phyloP scores from a whole-genome alignment of 2,329 filamentous ascomycete species.

The Paraconiothyrium sp. region DNA sequence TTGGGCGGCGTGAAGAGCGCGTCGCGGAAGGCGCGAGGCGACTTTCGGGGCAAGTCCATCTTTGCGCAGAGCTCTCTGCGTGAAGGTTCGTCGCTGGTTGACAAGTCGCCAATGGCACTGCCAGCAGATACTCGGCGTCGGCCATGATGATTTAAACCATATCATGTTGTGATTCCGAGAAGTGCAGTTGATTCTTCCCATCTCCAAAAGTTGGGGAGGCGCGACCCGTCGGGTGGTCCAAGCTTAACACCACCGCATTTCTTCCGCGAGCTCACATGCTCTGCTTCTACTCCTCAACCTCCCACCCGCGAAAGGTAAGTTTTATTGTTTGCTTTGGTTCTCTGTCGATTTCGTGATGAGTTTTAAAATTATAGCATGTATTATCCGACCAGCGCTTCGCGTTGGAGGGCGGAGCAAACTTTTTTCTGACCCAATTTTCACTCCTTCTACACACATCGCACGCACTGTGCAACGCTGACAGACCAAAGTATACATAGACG shows the following conservation, averaged over 20 bases:
- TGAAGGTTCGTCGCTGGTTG: slow-evolving; percentile 12
- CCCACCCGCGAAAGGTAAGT: slow-evolving; percentile 31
- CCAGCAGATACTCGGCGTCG: slow-evolving; percentile 32
- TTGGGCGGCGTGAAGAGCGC: slow-evolving; percentile 34
- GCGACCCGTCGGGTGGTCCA: slow-evolving; percentile 18
- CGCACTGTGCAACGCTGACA: slow-evolving; percentile 27
- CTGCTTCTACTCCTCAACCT: slow-evolving; percentile 19
- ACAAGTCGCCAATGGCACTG: slow-evolving; percentile 37
- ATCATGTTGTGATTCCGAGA: slow-evolving; percentile 3
- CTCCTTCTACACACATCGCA: not conserved
- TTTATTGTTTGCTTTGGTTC: not conserved
- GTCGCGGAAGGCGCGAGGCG: slow-evolving; percentile 22
- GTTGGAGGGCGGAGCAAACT: slow-evolving; percentile 42
- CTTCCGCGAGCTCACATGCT: slow-evolving; percentile 32
- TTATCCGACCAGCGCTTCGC: slow-evolving; percentile 55
- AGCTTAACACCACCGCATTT: slow-evolving; percentile 29
- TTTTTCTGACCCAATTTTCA: slow-evolving; percentile 42
- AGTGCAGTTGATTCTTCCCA: slow-evolving; percentile 7
- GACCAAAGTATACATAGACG: slow-evolving; percentile 14
- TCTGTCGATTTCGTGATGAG: slow-evolving; percentile 43
- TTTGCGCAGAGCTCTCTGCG: slow-evolving; percentile 12
- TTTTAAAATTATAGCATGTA: slow-evolving; percentile 58
- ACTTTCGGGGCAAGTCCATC: slow-evolving; percentile 21
- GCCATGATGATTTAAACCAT: slow-evolving; percentile 14
- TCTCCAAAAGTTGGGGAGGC: slow-evolving; percentile 15